These are phyloP conservation scores for Pezizomycotina sp. DNA, from an alignment of 2,329 filamentous ascomycete species.

Conservation along the genomic window DNA sequence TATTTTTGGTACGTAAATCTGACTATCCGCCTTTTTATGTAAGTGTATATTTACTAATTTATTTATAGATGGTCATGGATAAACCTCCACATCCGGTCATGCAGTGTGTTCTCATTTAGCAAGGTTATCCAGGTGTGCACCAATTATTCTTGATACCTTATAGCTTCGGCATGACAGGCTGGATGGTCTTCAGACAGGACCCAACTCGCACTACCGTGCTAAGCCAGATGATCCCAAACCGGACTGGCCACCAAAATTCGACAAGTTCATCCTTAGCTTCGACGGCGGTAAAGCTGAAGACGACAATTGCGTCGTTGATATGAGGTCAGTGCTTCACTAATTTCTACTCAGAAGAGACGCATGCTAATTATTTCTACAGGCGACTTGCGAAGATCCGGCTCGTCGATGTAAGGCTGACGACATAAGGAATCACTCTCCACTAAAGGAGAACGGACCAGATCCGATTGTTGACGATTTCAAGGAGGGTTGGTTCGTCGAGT, in stretches of 20 bases:
- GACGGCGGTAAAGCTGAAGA: conserved; percentile 36
- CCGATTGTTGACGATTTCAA: conserved; percentile 75
- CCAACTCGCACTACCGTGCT: conserved; percentile 65
- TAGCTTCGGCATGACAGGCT: conserved; percentile 38
- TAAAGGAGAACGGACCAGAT: conserved; percentile 87
- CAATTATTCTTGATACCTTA: conserved; percentile 7
- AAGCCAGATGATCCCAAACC: conserved; percentile 28
- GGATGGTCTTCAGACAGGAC: conserved; percentile 72
- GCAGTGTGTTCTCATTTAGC: conserved; percentile 51
- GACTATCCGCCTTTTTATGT: conserved; percentile 13
- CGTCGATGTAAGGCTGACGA: conserved; percentile 56
- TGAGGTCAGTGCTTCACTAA: too few relatives aligned
- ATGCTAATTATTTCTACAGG: conserved; percentile 78
- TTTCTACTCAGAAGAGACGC: conserved; percentile 32
- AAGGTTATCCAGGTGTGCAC: conserved; percentile 11
- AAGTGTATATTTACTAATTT: conserved; percentile 27
- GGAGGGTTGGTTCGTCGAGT: conserved; percentile 52
- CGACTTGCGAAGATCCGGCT: conserved; percentile 64
- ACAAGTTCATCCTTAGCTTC: conserved; percentile 67
- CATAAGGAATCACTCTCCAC: conserved; percentile 58
- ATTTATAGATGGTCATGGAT: conserved; percentile 49
- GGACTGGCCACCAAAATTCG: conserved; percentile 75
- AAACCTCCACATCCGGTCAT: conserved; percentile 70
- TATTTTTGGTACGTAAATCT: conserved; percentile 58
- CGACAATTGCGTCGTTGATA: too few relatives aligned